Evolutionary conservation across 441 rosid genomes (phyloP).

Genomic region (Populus hybrid): DNA sequence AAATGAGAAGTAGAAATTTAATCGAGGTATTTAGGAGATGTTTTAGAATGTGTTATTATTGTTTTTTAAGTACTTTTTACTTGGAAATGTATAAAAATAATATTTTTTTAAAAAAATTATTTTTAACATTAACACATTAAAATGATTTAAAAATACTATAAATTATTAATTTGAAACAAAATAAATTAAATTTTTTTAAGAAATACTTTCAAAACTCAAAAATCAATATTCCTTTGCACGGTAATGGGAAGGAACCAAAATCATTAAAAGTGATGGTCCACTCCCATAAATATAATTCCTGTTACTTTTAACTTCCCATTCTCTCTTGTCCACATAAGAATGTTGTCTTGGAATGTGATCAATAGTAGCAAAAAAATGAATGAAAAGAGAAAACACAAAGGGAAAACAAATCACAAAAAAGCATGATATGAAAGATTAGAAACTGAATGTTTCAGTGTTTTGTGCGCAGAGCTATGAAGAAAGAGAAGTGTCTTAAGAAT

Average conservation of each 20-base stretch:
- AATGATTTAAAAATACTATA: too few relatives aligned
- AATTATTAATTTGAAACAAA: too few relatives aligned
- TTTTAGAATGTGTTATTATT: too few relatives aligned
- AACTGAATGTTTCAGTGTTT: constrained; percentile 18
- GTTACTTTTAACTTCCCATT: neutral
- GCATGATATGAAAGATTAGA: constrained; percentile 5
- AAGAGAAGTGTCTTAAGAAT: constrained; percentile 8
- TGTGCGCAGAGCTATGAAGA: constrained; percentile 3
- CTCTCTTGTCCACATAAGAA: constrained; percentile 16
- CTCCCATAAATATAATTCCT: neutral
- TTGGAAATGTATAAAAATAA: too few relatives aligned
- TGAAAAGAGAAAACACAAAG: neutral
- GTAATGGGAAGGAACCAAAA: neutral
- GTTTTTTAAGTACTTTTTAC: too few relatives aligned
- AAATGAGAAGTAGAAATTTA: neutral
- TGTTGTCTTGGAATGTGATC: constrained; percentile 10
- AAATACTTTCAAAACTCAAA: too few relatives aligned
- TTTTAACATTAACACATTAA: too few relatives aligned
- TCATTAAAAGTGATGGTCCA: constrained; percentile 19
- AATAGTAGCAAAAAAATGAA: neutral
- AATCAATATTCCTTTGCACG: too few relatives aligned
- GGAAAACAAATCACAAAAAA: neutral
- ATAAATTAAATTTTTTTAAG: too few relatives aligned
- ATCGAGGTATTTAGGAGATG: neutral
- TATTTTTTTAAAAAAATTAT: too few relatives aligned